Conservation (phyloP, 345 rosid genomes). For the Eucalyptus pauciflora region DNA sequence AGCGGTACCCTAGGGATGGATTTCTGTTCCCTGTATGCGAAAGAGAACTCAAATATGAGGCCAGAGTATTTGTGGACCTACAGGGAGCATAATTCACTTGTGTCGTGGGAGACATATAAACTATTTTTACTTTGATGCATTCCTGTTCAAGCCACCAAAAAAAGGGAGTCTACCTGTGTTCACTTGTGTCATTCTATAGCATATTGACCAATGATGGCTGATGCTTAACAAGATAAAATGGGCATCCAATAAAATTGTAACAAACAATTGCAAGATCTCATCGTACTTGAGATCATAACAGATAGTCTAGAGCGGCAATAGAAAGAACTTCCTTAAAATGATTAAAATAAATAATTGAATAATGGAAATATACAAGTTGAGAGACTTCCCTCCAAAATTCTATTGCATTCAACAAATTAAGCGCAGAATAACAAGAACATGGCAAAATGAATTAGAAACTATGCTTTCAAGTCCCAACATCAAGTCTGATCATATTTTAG, state of each 20-base stretch:
- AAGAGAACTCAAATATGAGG: not conserved
- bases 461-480: not conserved
- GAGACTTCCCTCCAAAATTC: not conserved
- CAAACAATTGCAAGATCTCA: not conserved
- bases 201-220: not conserved
- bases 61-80: not conserved
- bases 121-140: not conserved
- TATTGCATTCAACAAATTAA: not conserved
- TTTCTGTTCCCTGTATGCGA: conserved; percentile 48
- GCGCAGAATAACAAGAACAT: not conserved
- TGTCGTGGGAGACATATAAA: not conserved
- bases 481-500: not conserved
- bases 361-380: not conserved
- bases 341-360: not conserved
- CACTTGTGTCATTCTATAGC: not conserved
- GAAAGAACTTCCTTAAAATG: not conserved
- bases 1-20: conserved; percentile 87
- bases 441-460: not conserved
- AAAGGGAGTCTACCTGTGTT: no score
- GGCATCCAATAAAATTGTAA: not conserved
- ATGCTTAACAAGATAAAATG: not conserved
- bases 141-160: not conserved
- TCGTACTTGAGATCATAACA: not conserved
- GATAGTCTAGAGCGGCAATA: not conserved
- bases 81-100: not conserved